These are phyloP conservation scores for Dissophora globulifera DNA, from an alignment of 192 early-diverging fungal genomes.

Conservation along the genomic window DNA sequence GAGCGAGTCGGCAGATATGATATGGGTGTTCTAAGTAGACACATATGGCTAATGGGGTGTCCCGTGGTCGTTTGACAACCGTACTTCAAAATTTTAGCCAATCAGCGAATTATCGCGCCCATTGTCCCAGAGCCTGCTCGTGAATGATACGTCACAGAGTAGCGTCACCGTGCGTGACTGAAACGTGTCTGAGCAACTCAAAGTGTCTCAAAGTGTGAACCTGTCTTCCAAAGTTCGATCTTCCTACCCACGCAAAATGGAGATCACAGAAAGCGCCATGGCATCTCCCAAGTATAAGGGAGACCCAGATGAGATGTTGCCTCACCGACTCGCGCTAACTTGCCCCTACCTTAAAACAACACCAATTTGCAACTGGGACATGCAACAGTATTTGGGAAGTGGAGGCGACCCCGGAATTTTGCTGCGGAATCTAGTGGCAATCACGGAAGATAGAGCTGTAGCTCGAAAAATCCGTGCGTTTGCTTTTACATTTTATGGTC, in stretches of 20 bases:
- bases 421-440: background rate
- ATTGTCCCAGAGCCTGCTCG: too few species aligned
- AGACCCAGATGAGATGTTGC: background rate
- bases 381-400: background rate
- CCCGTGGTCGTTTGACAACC: too few species aligned
- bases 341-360: background rate
- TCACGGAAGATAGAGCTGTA: background rate
- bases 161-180: too few species aligned
- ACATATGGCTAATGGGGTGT: too few species aligned
- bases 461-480: background rate
- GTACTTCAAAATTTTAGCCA: too few species aligned
- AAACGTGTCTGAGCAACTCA: too few species aligned
- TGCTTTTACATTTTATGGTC: background rate
- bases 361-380: background rate
- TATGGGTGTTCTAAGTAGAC: too few species aligned
- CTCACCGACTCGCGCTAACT: background rate
- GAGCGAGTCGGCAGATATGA: too few species aligned
- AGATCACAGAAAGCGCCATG: background rate
- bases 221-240: too few species aligned
- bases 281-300: conserved; percentile 2
- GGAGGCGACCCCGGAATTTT: background rate
- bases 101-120: too few species aligned
- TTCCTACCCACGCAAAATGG: background rate
- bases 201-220: too few species aligned
- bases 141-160: too few species aligned